Conservation (phyloP, 257 asterid genomes). For the Voacanga thouarsii region DNA sequence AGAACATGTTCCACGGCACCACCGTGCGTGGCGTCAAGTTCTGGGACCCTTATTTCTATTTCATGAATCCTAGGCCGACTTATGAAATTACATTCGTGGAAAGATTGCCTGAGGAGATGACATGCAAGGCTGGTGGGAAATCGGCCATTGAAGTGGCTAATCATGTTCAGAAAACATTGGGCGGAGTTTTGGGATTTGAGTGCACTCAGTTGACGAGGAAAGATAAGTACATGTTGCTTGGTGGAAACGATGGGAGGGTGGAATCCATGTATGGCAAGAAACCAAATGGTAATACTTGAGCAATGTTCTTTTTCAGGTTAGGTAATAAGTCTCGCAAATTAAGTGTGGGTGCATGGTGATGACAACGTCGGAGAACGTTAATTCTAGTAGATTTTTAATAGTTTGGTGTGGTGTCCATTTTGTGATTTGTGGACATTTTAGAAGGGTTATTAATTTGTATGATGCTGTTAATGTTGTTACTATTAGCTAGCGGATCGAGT, state of each 20-base stretch:
- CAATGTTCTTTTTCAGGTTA: not conserved
- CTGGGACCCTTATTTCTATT: constrained; percentile 83
- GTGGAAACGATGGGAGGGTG: constrained; percentile 98
- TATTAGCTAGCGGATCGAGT: too few species aligned
- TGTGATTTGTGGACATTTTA: too few species aligned
- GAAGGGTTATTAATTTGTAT: too few species aligned
- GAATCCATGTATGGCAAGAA: constrained; percentile 87
- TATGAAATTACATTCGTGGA: constrained; percentile 74
- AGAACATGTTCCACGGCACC: constrained; percentile 83
- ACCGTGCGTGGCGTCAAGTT: constrained; percentile 79
- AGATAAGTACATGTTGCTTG: constrained; percentile 93
- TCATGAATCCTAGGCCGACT: constrained; percentile 90
- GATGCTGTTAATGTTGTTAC: too few species aligned
- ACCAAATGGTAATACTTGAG: constrained; percentile 12
- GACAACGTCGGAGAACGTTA: not conserved
- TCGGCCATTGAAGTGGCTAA: constrained; percentile 90
- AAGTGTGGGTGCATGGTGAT: not conserved
- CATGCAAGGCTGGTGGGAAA: constrained; percentile 74
- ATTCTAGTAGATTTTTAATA: not conserved
- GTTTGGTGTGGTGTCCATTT: too few species aligned
- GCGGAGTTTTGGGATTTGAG: constrained; percentile 81
- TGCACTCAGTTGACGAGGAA: constrained; percentile 93
- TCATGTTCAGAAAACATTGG: constrained; percentile 81
- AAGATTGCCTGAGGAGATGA: constrained; percentile 80
- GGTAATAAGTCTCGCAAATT: not conserved